phyloP scores from a whole-genome alignment of 768 basidiomycete genomes.

The Lentinula detonsa region DNA sequence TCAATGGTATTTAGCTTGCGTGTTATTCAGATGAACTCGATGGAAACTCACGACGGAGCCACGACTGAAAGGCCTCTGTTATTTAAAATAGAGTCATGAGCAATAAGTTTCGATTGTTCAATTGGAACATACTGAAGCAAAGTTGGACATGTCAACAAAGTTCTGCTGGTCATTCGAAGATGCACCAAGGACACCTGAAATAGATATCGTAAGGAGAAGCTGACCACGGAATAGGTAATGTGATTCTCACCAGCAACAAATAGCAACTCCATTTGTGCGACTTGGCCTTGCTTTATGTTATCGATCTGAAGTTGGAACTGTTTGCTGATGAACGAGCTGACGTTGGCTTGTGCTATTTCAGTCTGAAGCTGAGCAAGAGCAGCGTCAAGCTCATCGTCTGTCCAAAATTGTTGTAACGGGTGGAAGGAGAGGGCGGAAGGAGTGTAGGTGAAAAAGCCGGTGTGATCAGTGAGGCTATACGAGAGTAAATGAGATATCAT shows the following conservation, averaged over 20 bases:
- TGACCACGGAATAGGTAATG: not conserved
- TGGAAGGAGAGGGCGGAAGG: slow-evolving; percentile 1
- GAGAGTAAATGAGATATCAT: not conserved
- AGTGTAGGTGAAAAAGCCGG: not conserved
- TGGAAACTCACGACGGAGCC: not conserved
- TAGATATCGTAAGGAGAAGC: not conserved
- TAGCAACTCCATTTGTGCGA: not conserved
- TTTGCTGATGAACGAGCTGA: not conserved
- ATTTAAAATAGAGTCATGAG: not conserved
- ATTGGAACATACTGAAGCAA: not conserved
- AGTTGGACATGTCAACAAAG: not conserved
- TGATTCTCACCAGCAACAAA: not conserved
- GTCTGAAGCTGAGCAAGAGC: not conserved
- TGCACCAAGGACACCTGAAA: not conserved
- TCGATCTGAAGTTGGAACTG: not conserved
- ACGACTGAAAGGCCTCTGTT: slow-evolving; percentile 3
- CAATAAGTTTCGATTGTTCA: not conserved
- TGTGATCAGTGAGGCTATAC: not conserved
- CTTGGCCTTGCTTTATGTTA: not conserved
- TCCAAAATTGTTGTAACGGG: not conserved
- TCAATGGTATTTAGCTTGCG: not conserved
- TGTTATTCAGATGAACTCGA: not conserved
- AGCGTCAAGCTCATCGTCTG: not conserved
- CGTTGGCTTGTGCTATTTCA: not conserved
- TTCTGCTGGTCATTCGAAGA: not conserved